A percentile compares a stretch with the other conserved stretches of the same genome.
phyloP scores from a whole-genome alignment of 768 basidiomycete species.

The Agaricus subrufescens region DNA sequence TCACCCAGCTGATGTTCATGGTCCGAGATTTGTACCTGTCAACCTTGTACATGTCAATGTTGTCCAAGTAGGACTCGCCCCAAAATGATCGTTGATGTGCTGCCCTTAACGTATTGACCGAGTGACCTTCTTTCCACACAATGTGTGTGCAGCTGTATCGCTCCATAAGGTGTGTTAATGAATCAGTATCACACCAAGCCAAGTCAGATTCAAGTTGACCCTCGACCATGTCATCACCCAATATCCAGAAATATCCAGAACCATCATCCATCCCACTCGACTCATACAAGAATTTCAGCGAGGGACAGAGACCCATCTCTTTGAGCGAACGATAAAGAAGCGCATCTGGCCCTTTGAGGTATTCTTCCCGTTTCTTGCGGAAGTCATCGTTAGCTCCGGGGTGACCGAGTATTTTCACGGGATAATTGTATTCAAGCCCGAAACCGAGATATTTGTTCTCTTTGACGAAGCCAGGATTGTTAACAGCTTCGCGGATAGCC shows the following conservation, averaged over 20 bases:
- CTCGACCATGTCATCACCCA: neutral
- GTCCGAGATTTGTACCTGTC: neutral
- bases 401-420: conserved; percentile 12
- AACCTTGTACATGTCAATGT: neutral
- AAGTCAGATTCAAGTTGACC: neutral
- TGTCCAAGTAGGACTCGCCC: neutral
- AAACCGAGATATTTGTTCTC: conserved; percentile 30
- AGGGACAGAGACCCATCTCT: conserved; percentile 13
- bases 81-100: neutral
- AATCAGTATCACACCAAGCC: neutral
- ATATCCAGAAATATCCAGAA: neutral
- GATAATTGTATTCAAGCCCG: conserved; percentile 30
- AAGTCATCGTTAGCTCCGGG: neutral
- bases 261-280: neutral
- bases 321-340: conserved; percentile 16
- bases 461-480: conserved; percentile 22
- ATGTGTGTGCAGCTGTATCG: neutral
- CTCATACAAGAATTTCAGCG: conserved; percentile 18
- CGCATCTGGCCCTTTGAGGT: conserved; percentile 27
- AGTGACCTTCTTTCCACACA: neutral
- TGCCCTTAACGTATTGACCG: neutral
- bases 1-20: neutral
- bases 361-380: conserved; percentile 4
- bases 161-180: neutral
- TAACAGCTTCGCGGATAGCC: conserved; percentile 20